These are phyloP conservation scores for Scheffersomyces lignosus DNA, from an alignment of 805 yeast species.

Conservation along the genomic window DNA sequence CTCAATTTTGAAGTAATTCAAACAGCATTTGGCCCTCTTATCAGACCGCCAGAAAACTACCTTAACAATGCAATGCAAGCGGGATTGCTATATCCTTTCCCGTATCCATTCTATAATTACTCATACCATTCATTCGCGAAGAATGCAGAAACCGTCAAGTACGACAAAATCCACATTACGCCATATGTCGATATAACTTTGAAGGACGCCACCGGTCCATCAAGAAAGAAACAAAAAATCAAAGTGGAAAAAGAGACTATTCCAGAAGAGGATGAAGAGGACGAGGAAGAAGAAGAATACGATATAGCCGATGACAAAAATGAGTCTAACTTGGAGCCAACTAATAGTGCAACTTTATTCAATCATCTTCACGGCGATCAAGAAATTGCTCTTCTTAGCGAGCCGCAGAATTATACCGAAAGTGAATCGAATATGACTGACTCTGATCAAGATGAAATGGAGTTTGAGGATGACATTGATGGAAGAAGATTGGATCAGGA, in stretches of 20 bases:
- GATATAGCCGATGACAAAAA: conserved; percentile 6
- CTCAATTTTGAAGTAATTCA: conserved; percentile 34
- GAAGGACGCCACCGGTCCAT: too few relatives aligned
- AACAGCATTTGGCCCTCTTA: conserved; percentile 38
- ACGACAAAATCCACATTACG: conserved; percentile 23
- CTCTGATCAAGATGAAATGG: too few relatives aligned
- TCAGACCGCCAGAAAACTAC: conserved; percentile 41
- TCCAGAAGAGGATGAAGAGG: conserved; percentile 9
- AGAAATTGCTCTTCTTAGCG: too few relatives aligned
- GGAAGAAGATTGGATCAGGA: too few relatives aligned
- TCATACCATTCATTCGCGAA: conserved; percentile 40
- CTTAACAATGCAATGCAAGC: conserved; percentile 34
- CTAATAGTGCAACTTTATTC: background rate
- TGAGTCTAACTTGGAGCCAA: conserved; percentile 1
- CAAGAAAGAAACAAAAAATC: conserved; percentile 1
- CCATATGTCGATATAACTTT: conserved; percentile 40
- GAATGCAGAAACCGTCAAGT: conserved; percentile 24
- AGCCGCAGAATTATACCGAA: too few relatives aligned
- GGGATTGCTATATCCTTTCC: conserved; percentile 46
- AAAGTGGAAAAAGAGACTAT: conserved; percentile 2
- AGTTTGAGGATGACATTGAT: too few relatives aligned
- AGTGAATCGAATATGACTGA: too few relatives aligned
- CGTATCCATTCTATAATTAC: conserved; percentile 46
- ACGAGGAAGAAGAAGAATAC: conserved; percentile 8
- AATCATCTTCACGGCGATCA: too few relatives aligned